Base-by-base conservation (phyloP, 2,329 filamentous ascomycete genomes). In the Pseudocercospora musae region DNA sequence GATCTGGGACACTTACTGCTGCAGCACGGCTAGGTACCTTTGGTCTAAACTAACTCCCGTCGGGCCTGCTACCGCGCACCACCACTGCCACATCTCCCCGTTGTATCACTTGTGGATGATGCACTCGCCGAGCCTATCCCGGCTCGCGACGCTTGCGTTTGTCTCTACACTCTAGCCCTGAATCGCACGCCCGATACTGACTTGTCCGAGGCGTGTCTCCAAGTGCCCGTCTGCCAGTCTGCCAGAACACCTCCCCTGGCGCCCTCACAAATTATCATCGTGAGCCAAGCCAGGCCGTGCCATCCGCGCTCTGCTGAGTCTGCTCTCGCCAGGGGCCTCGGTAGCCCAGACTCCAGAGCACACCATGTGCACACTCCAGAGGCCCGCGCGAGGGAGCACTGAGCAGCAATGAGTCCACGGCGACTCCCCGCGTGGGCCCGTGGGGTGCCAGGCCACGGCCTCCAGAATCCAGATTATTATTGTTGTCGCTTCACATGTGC, bases 101-200 rank as follows among this genome's bases (percentile, higher is more conserved):
- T 49, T 58, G 58, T 57, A 29, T 49, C 55, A 46, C 52, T 25
- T 54, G 23, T 25, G 44, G 6, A 13, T 54, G 42, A 56, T 57
- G 56, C 46, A 48, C 46, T 29, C 37, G 21, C 58, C 50, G 58
- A 61, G 58, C 58, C 62, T 58, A 60, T 64, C 62, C 52, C 27
- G 21, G 52, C 50, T 55, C 29, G 49, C 53, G 50, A 40, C 29
- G 52, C 50, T 55, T 21, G 49, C 53, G 50, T 49, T 40, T 31
- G 15, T 33, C 40, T n/a, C 56, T 57, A 49, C 8, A 31, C 25
- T 46, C 25, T 50, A 37, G 46, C 49, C 20, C 50, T 55, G 42
- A 49, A 46, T 49, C 56, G 56, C 56, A 15, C 44, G 20, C 49
- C 48, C 49, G 31, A 55, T 27, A 56, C 27, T 56, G n/a, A n/a